phyloP scores from a whole-genome alignment of 352 stramenopile species.

The Phytopythium oedochilum region DNA sequence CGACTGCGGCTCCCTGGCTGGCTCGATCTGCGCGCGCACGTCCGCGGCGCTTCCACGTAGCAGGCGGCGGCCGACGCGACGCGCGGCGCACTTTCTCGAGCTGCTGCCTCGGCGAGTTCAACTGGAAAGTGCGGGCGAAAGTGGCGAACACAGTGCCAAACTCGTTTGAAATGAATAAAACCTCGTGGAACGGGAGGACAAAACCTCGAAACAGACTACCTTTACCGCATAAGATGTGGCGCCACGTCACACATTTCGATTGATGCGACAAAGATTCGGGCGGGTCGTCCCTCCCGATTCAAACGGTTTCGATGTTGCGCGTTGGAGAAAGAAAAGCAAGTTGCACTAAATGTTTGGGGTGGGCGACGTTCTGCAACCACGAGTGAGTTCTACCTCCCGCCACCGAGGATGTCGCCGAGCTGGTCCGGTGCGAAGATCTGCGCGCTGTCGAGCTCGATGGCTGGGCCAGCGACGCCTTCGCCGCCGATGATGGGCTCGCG shows the following conservation, averaged over 20 bases:
- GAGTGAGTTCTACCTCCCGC: slow-evolving; percentile 17
- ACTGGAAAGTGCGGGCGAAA: slow-evolving; percentile 1
- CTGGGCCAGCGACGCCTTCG: slow-evolving; percentile 9
- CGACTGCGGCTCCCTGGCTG: not conserved
- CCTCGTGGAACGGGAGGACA: not conserved
- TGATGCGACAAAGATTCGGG: not conserved
- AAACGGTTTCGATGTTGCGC: not conserved
- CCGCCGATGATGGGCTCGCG: slow-evolving; percentile 11
- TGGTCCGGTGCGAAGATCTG: slow-evolving; percentile 32
- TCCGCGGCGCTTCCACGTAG: not conserved
- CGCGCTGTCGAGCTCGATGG: slow-evolving; percentile 16
- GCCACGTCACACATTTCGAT: too few species aligned
- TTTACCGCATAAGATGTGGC: not conserved
- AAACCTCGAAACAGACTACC: not conserved
- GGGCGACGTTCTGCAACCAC: not conserved
- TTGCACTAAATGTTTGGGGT: not conserved
- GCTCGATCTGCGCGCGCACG: too few species aligned
- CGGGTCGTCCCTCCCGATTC: not conserved
- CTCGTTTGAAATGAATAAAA: not conserved
- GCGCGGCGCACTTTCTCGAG: not conserved
- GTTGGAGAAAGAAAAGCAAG: not conserved
- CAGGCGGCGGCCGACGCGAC: not conserved
- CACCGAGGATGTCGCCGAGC: slow-evolving; percentile 40
- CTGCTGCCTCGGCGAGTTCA: not conserved
- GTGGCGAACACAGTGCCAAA: not conserved